Base-by-base conservation (phyloP, 345 rosid species). In the Eucalyptus leucophloia region DNA sequence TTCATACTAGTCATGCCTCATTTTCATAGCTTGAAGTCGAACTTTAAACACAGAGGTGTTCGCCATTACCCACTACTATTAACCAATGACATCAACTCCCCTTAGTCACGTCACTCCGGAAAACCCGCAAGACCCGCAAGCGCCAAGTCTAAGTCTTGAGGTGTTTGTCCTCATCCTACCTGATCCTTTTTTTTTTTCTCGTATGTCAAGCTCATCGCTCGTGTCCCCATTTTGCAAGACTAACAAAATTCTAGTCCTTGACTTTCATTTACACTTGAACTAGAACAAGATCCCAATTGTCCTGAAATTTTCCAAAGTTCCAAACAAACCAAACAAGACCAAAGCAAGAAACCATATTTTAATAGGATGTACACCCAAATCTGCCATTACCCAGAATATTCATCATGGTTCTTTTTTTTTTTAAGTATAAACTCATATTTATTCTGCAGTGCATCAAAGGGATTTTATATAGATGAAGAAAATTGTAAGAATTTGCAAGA, bases 271-370 rank as follows among this genome's bases (percentile, higher is more conserved):
- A 26, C 65, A 58, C 65, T 0, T 26, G n/a, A 58, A 58, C 65
- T 26, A 58, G 30, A 26, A 58, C 65, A 58, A 26, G 65, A 58
- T 58, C 65, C 2, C 65, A 58, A 26, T 58, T 58, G n/a, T 58
- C 14, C 15, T 5, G 15, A 26, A 58, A 26, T 24, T 58, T 26
- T 58, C 65, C 65, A 58, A 58, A 26, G 65, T 58, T 58, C 13
- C 65, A 58, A 58, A 26, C 15, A 26, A 1, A 26, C n/a, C 65
- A 7, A 58, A 26, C 65, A 58, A 58, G 0, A 2, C 65, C 15
- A 26, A 58, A 58, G 2, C 65, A 58, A 58, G 65, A 0, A 58
- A 58, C n/a, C 7, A 0, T 7, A 58, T 11, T 0, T 58, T 26
- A 58, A 58, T 26, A 26, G n/a, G 65, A 58, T 5, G n/a, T 58